Conservation (phyloP, 2,329 filamentous ascomycete species). For the Colletotrichum sp. region DNA sequence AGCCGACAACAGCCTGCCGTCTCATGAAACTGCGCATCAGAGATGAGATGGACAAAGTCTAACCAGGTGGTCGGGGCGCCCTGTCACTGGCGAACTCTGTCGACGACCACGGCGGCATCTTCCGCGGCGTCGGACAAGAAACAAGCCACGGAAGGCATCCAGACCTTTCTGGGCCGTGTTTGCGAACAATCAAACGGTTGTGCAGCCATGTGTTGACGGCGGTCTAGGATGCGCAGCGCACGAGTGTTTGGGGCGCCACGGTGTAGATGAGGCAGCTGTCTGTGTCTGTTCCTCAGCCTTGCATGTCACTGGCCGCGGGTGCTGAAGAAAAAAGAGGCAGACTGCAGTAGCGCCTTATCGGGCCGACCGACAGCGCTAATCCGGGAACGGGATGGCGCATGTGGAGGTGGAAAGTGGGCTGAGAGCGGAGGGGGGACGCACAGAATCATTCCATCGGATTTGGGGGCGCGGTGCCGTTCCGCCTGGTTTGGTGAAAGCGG, state of each 20-base stretch:
- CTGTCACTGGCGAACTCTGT: background rate
- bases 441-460: background rate
- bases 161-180: background rate
- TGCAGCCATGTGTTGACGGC: background rate
- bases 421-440: background rate
- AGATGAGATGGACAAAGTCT: background rate
- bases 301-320: background rate
- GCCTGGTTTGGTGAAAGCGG: background rate
- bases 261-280: background rate
- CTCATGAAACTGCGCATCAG: background rate
- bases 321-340: slow-evolving; percentile 8
- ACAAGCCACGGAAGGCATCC: background rate
- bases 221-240: background rate
- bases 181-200: background rate
- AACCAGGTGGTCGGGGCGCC: background rate
- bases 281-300: slow-evolving; percentile 6
- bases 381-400: background rate
- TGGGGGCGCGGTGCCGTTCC: background rate
- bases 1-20: background rate
- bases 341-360: slow-evolving; percentile 16
- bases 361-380: slow-evolving; percentile 18
- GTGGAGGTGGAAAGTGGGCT: slow-evolving; percentile 6
- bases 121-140: background rate
- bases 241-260: background rate
- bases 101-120: background rate